Base-by-base conservation (phyloP, 2,329 filamentous ascomycete species). In the Zarea fungicola region DNA sequence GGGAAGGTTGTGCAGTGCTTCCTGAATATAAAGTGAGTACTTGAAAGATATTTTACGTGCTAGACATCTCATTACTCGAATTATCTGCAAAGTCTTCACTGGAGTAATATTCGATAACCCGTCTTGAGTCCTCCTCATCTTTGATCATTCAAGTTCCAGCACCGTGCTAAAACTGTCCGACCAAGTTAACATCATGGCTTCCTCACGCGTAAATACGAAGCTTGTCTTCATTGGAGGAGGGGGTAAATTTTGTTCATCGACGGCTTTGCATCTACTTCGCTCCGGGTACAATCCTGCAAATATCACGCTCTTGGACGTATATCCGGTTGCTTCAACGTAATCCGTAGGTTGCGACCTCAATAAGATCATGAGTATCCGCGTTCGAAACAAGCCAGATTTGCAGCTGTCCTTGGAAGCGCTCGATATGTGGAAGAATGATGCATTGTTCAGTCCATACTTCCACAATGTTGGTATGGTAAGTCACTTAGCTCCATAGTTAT, bases 271-370 rank as follows among this genome's bases (percentile, higher is more conserved):
- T 55, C 67, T 75, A 1, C 42, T 68, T 29, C 63, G 71, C 8
- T 56, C 59, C 4, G 71, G 72, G 6, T 74, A 74, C 54, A 67
- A 66, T 0, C 62, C 65, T 1, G 52, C 58, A 14, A 71, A 75
- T 45, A 66, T 75, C 45, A 74, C 70, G 2, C 69, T 75, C 9
- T 65, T 74, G 3, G 72, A 75, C 50, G 63, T 65, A 3, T 74
- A 70, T 54, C 62, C 67, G 3, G 67, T 73, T n/a, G 71, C 71
- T 0, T 74, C 72, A 0, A 60, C 68, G 1, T 70, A 73, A 42
- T 73, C 72, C 1, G 72, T 72, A 2, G 72, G 71, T 4, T 63
- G 71, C 48, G 72, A 75, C 36, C 58, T 74, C 11, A 75, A 74
- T 57, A 75, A 75, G 58, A 71, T 74, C 51, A 70, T 73, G 63